Percentiles rank a stretch among this genome's conserved stretches.
These are phyloP conservation scores for Globisporangium parvum DNA, from an alignment of 352 stramenopile species.

Conservation along the genomic window DNA sequence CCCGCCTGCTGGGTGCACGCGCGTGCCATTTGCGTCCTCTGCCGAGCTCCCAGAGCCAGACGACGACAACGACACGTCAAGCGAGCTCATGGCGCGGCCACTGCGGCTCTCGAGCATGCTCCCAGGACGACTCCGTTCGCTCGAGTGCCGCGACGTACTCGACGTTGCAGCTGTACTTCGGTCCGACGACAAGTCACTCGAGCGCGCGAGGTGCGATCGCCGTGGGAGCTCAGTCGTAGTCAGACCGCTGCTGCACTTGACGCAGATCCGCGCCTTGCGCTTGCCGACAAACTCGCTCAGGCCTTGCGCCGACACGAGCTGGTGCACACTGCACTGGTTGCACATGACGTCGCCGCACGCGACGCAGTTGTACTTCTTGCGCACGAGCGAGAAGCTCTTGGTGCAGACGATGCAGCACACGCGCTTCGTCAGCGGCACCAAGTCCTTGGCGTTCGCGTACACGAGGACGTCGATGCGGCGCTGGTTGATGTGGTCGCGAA, in stretches of 20 bases:
- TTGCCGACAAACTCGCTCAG: constrained; percentile 43
- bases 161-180: constrained; percentile 19
- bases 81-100: constrained; percentile 21
- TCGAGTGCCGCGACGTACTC: constrained; percentile 7
- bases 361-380: constrained; percentile 83
- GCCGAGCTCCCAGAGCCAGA: constrained; percentile 13
- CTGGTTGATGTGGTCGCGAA: constrained; percentile 77
- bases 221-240: constrained; percentile 48
- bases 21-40: constrained; percentile 21
- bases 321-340: constrained; percentile 68
- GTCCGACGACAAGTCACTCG: constrained; percentile 21
- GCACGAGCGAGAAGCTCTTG: constrained; percentile 75
- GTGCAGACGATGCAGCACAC: constrained; percentile 78
- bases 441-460: constrained; percentile 54
- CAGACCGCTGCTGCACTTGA: constrained; percentile 68
- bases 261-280: constrained; percentile 70
- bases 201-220: constrained; percentile 23
- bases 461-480: constrained; percentile 65
- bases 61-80: constrained; percentile 14
- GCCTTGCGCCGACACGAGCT: constrained; percentile 61
- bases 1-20: constrained; percentile 25
- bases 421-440: constrained; percentile 68
- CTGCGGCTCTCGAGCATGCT: constrained; percentile 15
- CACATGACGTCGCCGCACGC: constrained; percentile 81
- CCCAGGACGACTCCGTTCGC: constrained; percentile 3